Conservation (phyloP, 768 basidiomycete genomes). For the Mycena olivaceomarginata region DNA sequence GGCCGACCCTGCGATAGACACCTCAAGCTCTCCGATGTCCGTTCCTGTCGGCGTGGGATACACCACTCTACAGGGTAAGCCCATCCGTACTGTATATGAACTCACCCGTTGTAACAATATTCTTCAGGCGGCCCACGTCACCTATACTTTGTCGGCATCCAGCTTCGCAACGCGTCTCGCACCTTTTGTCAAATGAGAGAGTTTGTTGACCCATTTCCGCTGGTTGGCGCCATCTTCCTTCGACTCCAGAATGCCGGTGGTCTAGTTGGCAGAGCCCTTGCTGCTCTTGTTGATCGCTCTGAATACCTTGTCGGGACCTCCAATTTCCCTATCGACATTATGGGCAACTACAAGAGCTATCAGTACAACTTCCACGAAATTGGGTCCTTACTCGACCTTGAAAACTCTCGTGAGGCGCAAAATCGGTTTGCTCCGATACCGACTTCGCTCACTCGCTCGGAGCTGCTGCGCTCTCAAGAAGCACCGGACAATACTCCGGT, state of each 20-base stretch:
- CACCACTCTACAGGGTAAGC: too few species aligned
- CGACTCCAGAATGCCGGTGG: conserved; percentile 1
- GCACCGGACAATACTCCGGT: neutral
- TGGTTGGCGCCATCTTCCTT: neutral
- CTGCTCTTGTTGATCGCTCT: neutral
- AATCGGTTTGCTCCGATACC: neutral
- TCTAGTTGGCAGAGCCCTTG: neutral
- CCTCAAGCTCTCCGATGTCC: too few species aligned
- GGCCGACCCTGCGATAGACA: too few species aligned
- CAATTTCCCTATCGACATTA: conserved; percentile 8
- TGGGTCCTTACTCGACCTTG: neutral
- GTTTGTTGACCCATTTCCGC: neutral
- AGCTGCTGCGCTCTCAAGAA: neutral
- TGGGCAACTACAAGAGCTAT: neutral
- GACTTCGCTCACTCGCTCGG: neutral
- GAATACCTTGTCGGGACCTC: neutral
- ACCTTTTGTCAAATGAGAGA: neutral
- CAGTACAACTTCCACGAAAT: conserved; percentile 5
- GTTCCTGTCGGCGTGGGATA: too few species aligned
- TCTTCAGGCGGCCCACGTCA: too few species aligned
- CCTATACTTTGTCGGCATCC: conserved; percentile 26
- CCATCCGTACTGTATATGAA: too few species aligned
- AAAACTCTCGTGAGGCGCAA: neutral
- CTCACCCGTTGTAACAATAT: too few species aligned
- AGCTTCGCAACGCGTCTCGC: neutral